A percentile compares a stretch with the other conserved stretches of the same genome.
phyloP scores from a whole-genome alignment of 441 rosid genomes.

The Pelargonium myrrhifolium region DNA sequence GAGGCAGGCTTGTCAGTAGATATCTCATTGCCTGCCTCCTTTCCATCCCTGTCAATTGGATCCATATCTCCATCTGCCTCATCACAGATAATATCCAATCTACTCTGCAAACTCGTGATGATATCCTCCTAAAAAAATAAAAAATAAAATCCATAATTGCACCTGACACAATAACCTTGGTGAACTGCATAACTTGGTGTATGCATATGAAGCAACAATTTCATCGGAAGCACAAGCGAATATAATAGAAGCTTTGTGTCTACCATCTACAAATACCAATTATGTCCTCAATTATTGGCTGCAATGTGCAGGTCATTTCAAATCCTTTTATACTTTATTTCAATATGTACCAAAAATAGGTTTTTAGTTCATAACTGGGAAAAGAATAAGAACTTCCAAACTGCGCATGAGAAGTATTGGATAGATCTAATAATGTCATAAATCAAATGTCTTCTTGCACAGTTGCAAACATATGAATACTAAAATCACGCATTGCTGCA shows the following conservation, averaged over 20 bases:
- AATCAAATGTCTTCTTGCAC: neutral
- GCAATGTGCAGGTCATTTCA: neutral
- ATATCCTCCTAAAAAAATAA: constrained; percentile 86
- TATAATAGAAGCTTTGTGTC: no score
- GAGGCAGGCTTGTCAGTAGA: constrained; percentile 32
- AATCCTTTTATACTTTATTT: neutral
- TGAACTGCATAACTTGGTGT: no score
- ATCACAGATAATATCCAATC: constrained; percentile 76
- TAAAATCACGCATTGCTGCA: no score
- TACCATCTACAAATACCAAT: neutral
- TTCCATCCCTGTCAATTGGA: constrained; percentile 21
- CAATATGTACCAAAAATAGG: neutral
- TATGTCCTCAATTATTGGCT: neutral
- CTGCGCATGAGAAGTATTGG: no score
- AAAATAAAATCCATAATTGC: no score
- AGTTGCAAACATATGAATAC: no score
- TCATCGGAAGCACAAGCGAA: no score
- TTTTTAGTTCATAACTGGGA: neutral
- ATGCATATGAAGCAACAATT: no score
- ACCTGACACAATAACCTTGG: no score
- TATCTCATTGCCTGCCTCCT: constrained; percentile 26
- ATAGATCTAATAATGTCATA: neutral
- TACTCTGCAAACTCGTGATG: constrained; percentile 72
- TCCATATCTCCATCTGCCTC: constrained; percentile 54
- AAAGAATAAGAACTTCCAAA: no score